Conservation (phyloP, 2,329 filamentous ascomycete genomes). For the Fusarium sp. region DNA sequence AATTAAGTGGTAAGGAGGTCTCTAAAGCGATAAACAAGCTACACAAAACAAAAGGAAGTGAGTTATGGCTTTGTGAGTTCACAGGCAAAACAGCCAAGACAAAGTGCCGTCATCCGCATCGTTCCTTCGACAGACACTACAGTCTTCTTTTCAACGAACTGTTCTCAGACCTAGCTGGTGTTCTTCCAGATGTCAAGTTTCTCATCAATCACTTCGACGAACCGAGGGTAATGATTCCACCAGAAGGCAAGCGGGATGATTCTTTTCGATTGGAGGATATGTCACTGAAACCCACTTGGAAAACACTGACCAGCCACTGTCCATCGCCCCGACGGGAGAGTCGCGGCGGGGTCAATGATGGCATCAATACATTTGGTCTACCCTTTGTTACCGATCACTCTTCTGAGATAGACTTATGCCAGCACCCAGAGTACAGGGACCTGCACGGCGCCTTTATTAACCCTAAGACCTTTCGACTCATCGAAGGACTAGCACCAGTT, state of each 20-base stretch:
- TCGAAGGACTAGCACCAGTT: slow-evolving; percentile 59
- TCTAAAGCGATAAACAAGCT: slow-evolving; percentile 47
- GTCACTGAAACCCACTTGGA: slow-evolving; percentile 50
- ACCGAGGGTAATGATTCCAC: slow-evolving; percentile 55
- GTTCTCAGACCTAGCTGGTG: slow-evolving; percentile 41
- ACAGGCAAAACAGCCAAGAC: slow-evolving; percentile 45
- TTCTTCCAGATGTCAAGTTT: slow-evolving; percentile 57
- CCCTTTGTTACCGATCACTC: slow-evolving; percentile 55
- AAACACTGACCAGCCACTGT: slow-evolving; percentile 52
- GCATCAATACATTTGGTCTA: slow-evolving; percentile 45
- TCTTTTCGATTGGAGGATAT: slow-evolving; percentile 47
- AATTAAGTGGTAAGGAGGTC: slow-evolving; percentile 54
- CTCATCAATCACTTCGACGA: slow-evolving; percentile 64
- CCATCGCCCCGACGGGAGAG: not conserved
- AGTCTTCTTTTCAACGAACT: slow-evolving; percentile 51
- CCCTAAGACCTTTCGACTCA: slow-evolving; percentile 58
- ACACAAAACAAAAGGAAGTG: slow-evolving; percentile 43
- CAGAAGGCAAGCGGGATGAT: not conserved
- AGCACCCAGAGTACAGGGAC: slow-evolving; percentile 58
- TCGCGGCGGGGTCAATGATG: not conserved
- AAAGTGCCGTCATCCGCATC: slow-evolving; percentile 52
- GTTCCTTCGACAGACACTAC: slow-evolving; percentile 54
- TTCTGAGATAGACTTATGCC: slow-evolving; percentile 57
- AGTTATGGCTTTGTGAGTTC: slow-evolving; percentile 57
- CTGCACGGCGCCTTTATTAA: slow-evolving; percentile 61